Conservation (phyloP, 2,329 filamentous ascomycete species). For the Paracoccidioides brasiliensis region DNA sequence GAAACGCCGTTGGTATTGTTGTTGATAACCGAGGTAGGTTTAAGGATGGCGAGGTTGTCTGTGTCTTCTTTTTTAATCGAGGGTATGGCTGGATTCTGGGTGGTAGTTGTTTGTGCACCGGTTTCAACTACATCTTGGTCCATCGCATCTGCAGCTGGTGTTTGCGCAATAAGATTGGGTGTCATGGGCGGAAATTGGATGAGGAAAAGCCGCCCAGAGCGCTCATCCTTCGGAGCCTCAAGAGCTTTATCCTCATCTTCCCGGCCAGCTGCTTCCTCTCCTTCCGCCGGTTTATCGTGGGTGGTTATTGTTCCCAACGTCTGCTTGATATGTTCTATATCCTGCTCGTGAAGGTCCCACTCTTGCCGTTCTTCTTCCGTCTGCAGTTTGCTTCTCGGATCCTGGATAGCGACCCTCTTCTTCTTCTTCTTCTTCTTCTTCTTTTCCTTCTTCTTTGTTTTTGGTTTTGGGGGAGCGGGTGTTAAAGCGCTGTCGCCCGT, state of each 20-base stretch:
- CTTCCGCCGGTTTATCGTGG: slow-evolving; percentile 12
- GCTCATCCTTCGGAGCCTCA: slow-evolving; percentile 25
- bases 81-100: not conserved
- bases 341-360: slow-evolving; percentile 29
- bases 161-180: slow-evolving; percentile 39
- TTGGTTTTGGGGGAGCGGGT: slow-evolving; percentile 1
- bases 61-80: slow-evolving; percentile 5
- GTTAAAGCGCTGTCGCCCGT: slow-evolving; percentile 12
- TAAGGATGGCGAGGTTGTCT: not conserved
- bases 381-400: slow-evolving; percentile 25
- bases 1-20: slow-evolving; percentile 12
- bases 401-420: slow-evolving; percentile 13
- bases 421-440: too few species aligned
- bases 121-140: slow-evolving; percentile 4
- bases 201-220: slow-evolving; percentile 45
- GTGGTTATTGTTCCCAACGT: slow-evolving; percentile 16
- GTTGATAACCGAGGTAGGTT: slow-evolving; percentile 6
- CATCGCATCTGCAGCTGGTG: slow-evolving; percentile 14
- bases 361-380: slow-evolving; percentile 31
- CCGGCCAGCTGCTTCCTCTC: slow-evolving; percentile 6
- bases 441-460: slow-evolving; percentile 12
- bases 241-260: slow-evolving; percentile 14
- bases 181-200: slow-evolving; percentile 53
- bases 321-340: slow-evolving; percentile 29
- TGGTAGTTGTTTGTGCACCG: slow-evolving; percentile 14